Evolutionary conservation across 1,139 yeast genomes (phyloP).

Genomic region (Candida sojae): DNA sequence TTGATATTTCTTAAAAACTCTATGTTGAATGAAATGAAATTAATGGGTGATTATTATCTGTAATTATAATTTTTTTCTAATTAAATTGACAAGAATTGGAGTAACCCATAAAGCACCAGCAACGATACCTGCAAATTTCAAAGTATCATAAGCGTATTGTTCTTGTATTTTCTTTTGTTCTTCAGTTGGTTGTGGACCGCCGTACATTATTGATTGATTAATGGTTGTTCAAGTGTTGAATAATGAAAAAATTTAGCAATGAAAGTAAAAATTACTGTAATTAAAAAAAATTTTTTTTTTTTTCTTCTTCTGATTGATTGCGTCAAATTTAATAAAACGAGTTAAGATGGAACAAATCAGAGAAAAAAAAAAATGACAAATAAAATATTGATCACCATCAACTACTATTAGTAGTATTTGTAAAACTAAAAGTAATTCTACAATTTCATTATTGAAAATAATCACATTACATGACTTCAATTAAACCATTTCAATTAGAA

Average conservation of each 20-base stretch:
- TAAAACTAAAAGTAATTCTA: too few species aligned
- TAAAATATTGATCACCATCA: too few species aligned
- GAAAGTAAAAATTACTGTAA: background rate
- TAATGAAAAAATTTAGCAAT: too few species aligned
- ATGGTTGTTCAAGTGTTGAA: background rate
- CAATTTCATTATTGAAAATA: too few species aligned
- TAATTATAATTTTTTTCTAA: constrained; percentile 56
- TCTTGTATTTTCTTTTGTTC: constrained; percentile 79
- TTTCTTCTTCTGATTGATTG: background rate
- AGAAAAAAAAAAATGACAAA: background rate
- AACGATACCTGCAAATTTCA: constrained; percentile 65
- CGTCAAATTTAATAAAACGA: too few species aligned
- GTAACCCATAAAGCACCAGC: constrained; percentile 82
- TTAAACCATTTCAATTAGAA: constrained; percentile 82
- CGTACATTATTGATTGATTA: constrained; percentile 56
- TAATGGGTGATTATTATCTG: too few species aligned
- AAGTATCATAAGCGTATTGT: constrained; percentile 64
- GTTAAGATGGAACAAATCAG: background rate
- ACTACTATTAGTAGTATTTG: too few species aligned
- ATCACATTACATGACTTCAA: too few species aligned
- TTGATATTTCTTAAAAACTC: too few species aligned
- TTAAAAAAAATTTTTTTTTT: constrained; percentile 1
- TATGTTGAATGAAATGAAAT: too few species aligned
- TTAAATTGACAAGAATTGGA: constrained; percentile 63
- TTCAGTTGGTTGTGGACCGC: constrained; percentile 73